Evolutionary conservation across 2,329 filamentous ascomycete genomes (phyloP), one percentile per base, ranked within the genome.

Genomic region (Nannizziopsis arthrosporioides): DNA sequence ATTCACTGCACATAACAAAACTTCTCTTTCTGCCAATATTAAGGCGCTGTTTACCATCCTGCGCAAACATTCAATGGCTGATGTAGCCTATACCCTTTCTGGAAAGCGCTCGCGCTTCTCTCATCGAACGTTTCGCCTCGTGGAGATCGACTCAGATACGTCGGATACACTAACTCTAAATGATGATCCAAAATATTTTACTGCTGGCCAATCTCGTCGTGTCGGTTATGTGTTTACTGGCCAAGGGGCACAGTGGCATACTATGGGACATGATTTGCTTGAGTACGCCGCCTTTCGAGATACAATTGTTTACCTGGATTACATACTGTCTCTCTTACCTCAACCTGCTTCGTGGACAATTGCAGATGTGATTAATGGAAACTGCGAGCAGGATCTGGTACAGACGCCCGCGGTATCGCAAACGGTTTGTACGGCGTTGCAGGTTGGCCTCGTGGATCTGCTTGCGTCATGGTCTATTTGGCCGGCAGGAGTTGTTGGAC

Each of bases 401-500:
- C 19, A 38, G 9, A 18, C 27, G 11, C 50, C 56, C 0, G 43
- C 51, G 10, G 40, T 57, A 12, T 48, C 42, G 12, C 58, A 60
- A 38, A 53, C 59, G 3, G 12, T 55, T 2, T 59, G 56, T 34
- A 59, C 53, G 10, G 52, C 52, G 0, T 14, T 61, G 2, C 59
- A 61, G 37, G 49, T 59, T 9, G 56, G 52, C 3, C 14, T 60
- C 9, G 54, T 59, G 2, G 45, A 58, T 22, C 31, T 57, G 4
- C 35, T 61, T 1, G 2, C 6, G 7, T 45, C 35, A 1, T 58
- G 48, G 49, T 40, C 44, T 1, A 48, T 61, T 27, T 36, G 7
- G 3, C 57, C 57, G 5, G 19, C 39, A 2, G 50, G 46, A 1
- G 55, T 56, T 1, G 41, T 53, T 8, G 53, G 59, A 5, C 59